Base-by-base conservation (phyloP, 2,329 filamentous ascomycete species). In the Stachybotrys chlorohalonatus region DNA sequence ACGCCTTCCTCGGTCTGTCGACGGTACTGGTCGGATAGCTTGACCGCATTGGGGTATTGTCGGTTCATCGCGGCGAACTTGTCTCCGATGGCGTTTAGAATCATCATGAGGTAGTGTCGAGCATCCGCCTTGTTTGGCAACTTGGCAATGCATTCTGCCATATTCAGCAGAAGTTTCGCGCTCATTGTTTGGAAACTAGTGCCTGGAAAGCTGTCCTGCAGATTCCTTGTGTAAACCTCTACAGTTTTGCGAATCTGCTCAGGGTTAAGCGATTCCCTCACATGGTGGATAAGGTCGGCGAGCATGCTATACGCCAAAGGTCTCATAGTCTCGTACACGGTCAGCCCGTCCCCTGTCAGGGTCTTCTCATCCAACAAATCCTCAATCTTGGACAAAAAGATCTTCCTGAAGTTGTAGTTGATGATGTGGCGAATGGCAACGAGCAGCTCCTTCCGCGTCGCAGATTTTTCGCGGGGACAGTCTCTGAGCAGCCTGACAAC, bases 111-210 rank as follows among this genome's bases (percentile, higher is more conserved):
- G 68, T 96, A 96, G 68, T 97, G 92, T 6, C 95, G 86, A 30
- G 94, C 94, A 68, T 99, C 93, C 48, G 87, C 84, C 73, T 97
- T 99, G 67, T 96, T 90, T 17, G 88, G 87, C 62, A 99, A 81
- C 69, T 93, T 95, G 1, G 92, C 90, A 65, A 99, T 99, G 68
- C 90, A 95, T 65, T 99, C 95, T 0, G 93, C 94, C 90, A 99
- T 95, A 68, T 99, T 99, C 11, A 99, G 77, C 1, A 99, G 77
- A 3, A 99, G 77, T 70, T 97, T 99, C 0, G 94, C 95, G 63
- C 94, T 97, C 94, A 99, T 99, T 0, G 94, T 99, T 70, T 99
- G 95, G 67, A 99, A 99, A 70, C 93, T 99, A 0, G 95, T 97
- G 8, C 95, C 95, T 0, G 94, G 95, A 59, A 96, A 96, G 59